Evolutionary conservation across 2,329 filamentous ascomycete genomes (phyloP).

Genomic region (Sporothrix brunneoviolacea): DNA sequence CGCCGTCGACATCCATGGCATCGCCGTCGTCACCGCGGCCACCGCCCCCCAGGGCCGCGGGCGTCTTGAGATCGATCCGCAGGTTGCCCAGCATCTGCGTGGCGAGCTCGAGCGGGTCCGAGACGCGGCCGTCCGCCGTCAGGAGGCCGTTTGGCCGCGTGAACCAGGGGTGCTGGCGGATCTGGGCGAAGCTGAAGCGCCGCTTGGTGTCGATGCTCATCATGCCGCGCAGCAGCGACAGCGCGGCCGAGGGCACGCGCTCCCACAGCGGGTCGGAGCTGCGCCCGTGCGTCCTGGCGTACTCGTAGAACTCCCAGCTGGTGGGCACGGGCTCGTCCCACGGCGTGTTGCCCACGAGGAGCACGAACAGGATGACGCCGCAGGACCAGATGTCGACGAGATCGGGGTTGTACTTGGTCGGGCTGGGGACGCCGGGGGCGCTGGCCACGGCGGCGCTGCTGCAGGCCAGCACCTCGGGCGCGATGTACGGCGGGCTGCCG

Average conservation of each 20-base stretch:
- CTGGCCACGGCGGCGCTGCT: conserved; percentile 20
- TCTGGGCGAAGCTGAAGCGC: conserved; percentile 78
- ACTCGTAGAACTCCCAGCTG: conserved; percentile 90
- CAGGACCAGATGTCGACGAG: conserved; percentile 94
- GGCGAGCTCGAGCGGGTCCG: conserved; percentile 77
- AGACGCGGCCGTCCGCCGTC: conserved; percentile 63
- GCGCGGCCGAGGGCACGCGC: conserved; percentile 62
- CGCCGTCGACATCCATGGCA: conserved; percentile 65
- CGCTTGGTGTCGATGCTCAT: conserved; percentile 69
- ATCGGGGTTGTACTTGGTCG: conserved; percentile 65
- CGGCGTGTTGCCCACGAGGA: conserved; percentile 91
- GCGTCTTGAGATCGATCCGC: conserved; percentile 76
- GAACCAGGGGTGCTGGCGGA: conserved; percentile 92
- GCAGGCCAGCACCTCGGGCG: conserved; percentile 74
- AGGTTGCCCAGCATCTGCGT: conserved; percentile 91
- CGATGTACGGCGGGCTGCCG: conserved; percentile 94
- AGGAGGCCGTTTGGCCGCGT: conserved; percentile 75
- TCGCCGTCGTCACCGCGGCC: conserved; percentile 42
- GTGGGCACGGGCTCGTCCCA: conserved; percentile 83
- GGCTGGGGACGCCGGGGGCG: no score
- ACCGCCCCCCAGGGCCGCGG: no score
- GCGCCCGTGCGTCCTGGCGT: conserved; percentile 69
- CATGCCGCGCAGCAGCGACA: conserved; percentile 88
- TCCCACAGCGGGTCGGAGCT: conserved; percentile 83
- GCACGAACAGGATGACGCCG: conserved; percentile 93